phyloP scores from a whole-genome alignment of 495 filamentous ascomycete species.

The Penicillium manginii region DNA sequence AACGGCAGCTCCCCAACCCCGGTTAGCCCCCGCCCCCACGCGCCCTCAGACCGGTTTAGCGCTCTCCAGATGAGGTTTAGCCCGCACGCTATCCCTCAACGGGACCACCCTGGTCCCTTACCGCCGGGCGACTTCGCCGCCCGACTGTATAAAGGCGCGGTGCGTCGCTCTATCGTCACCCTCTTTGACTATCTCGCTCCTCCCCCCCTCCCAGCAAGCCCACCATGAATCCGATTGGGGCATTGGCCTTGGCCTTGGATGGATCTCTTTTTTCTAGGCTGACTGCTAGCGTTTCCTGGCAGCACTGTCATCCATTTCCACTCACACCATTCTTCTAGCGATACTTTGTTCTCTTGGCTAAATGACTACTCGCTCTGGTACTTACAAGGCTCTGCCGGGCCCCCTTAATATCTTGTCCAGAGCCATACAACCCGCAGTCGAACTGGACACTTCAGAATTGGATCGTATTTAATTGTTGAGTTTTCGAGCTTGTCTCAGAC shows the following conservation, averaged over 20 bases:
- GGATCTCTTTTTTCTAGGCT: background rate
- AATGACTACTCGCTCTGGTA: background rate
- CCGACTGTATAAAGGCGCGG: background rate
- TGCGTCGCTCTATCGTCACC: background rate
- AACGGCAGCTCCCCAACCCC: background rate
- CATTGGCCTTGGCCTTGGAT: background rate
- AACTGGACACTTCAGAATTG: background rate
- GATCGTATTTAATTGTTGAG: background rate
- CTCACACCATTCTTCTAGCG: background rate
- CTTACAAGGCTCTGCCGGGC: background rate
- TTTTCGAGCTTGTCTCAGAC: background rate
- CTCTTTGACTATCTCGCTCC: background rate
- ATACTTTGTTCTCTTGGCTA: background rate
- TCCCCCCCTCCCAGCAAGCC: background rate
- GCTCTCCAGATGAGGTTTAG: background rate
- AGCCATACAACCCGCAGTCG: background rate
- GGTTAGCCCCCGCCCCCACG: background rate
- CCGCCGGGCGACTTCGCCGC: background rate
- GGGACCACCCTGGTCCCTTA: background rate
- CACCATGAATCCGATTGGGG: background rate
- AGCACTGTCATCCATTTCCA: background rate
- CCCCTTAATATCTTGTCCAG: background rate
- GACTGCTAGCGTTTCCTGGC: background rate
- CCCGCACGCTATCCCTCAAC: background rate
- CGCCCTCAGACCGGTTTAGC: background rate